Evolutionary conservation across 306 rosid species (phyloP), one percentile per base, ranked within the genome.

Genomic region (Fragaria vesca): DNA sequence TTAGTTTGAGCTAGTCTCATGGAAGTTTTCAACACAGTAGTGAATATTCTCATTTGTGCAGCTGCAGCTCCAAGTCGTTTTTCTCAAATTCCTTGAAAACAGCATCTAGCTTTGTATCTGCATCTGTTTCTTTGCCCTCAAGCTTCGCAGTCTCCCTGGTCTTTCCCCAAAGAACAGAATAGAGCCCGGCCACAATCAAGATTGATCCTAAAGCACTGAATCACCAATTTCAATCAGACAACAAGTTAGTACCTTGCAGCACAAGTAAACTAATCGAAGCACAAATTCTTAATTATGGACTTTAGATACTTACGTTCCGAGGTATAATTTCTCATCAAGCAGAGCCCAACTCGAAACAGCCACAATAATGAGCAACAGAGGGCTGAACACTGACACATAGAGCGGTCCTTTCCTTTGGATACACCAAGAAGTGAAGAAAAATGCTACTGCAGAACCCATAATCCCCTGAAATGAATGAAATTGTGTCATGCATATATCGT

Each of bases 101-200:
- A 16, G 6, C 36, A 55, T 38, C 24, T 45, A 54, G 24, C 36
- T 42, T 40, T 57, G 43, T 48, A 7, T 55, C 4, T 11, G 70
- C 16, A 32, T 40, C 51, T 15, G 48, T 30, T 54, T 24, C 81
- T 36, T 26, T 42, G 21, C 60, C 34, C 69, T 57, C 54, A 71
- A 65, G 18, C 72, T 30, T 21, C 28, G 65, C 38, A 11, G 40
- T 69, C 90, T 88, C 98, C 73, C 74, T 86, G 36, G 77, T 84
- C 85, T 94, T 94, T 16, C 97, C 97, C 96, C 98, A 94, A 2
- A 91, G 76, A 74, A 91, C 96, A 75, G 86, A 55, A 75, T 90
- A 94, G 1, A 94, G 96, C 63, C 97, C 97, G 57, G 21, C 10
- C 6, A 94, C 84, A 28, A 94, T 91, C 18, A 89, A 69, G 12